These are phyloP conservation scores for Ophiostoma perfectum DNA, from an alignment of 2,329 filamentous ascomycete species.

Conservation along the genomic window DNA sequence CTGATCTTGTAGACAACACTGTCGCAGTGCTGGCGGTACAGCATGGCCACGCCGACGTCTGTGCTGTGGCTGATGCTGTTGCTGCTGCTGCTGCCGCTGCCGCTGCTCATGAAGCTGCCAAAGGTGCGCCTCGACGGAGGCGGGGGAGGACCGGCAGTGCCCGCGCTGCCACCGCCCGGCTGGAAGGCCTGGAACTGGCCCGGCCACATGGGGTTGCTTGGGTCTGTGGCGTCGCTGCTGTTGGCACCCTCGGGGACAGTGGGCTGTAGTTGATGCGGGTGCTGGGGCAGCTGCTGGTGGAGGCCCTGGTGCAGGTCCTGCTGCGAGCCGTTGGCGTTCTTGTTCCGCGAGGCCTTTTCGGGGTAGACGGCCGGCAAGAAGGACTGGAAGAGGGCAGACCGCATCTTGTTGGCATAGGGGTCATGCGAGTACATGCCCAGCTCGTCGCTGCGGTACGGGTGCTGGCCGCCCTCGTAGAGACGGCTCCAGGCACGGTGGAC, in stretches of 20 bases:
- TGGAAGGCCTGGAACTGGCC: neutral
- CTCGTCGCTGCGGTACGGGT: conserved; percentile 18
- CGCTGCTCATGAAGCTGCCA: neutral
- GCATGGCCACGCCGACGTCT: conserved; percentile 1
- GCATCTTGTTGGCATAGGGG: conserved; percentile 29
- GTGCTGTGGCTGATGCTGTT: neutral
- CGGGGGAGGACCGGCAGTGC: neutral
- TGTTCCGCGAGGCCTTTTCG: conserved; percentile 18
- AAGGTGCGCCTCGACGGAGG: neutral
- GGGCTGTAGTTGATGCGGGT: neutral
- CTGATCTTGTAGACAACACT: conserved; percentile 6
- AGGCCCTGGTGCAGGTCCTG: conserved; percentile 15
- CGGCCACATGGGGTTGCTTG: neutral
- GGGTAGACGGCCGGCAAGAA: conserved; percentile 26
- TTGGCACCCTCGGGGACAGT: neutral
- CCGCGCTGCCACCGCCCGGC: neutral
- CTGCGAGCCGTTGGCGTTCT: neutral
- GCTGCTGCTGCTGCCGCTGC: neutral
- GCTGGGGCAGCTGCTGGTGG: conserved; percentile 8
- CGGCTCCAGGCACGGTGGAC: conserved; percentile 25
- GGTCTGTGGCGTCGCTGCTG: neutral
- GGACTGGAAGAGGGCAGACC: conserved; percentile 29
- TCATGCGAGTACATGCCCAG: conserved; percentile 26
- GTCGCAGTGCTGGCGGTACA: conserved; percentile 20
- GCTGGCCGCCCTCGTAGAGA: conserved; percentile 21